phyloP scores from a whole-genome alignment of 2,329 filamentous ascomycete species.

The Aureobasidium namibiae region DNA sequence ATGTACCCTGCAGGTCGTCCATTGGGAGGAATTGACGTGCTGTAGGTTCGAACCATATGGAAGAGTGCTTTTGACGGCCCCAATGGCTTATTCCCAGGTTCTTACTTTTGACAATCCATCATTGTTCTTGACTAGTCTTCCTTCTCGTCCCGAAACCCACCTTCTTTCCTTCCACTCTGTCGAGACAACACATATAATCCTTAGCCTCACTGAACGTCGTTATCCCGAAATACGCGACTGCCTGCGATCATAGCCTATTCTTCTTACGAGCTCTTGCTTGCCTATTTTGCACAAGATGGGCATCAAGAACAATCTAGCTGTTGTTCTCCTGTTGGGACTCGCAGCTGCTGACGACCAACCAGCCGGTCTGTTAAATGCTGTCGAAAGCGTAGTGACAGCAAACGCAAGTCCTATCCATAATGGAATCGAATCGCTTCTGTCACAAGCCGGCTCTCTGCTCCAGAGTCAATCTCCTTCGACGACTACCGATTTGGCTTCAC shows the following conservation, averaged over 20 bases:
- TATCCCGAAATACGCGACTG: neutral
- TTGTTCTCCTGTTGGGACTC: neutral
- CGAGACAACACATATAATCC: neutral
- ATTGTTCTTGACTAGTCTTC: neutral
- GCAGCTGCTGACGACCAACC: neutral
- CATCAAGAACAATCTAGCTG: neutral
- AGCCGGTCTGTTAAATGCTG: neutral
- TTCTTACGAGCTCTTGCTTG: neutral
- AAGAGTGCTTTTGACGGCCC: neutral
- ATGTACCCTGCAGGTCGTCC: neutral
- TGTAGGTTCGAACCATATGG: slow-evolving; percentile 1
- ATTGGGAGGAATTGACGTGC: slow-evolving; percentile 1
- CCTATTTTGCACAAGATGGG: neutral
- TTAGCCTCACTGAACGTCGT: neutral
- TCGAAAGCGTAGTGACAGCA: neutral
- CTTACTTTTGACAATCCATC: neutral
- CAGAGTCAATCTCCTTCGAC: slow-evolving; percentile 14
- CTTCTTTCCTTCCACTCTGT: neutral
- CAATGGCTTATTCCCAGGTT: neutral
- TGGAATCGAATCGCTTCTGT: slow-evolving; percentile 11
- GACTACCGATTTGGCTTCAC: slow-evolving; percentile 9
- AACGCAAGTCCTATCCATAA: neutral
- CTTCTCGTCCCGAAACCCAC: neutral
- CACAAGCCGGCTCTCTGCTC: slow-evolving; percentile 14
- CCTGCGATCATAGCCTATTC: neutral